Evolutionary conservation across 2,329 filamentous ascomycete genomes (phyloP), one percentile per base, ranked within the genome.

Genomic region (Nectriaceae sp.): DNA sequence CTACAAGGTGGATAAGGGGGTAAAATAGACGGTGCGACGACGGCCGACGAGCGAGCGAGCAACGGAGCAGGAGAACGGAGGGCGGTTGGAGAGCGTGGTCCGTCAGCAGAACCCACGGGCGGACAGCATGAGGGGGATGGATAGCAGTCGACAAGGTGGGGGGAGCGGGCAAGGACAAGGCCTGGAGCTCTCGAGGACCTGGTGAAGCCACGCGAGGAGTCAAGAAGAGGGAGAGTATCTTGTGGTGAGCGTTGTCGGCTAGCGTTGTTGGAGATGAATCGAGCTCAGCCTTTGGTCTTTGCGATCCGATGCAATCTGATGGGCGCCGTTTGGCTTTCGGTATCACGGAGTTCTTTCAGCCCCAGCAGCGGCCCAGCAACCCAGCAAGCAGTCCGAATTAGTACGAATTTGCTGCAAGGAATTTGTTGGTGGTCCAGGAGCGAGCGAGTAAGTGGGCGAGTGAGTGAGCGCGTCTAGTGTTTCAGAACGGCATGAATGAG

Each of bases 71-170:
- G 40, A 22, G 13, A 26, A 22, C 37, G 31, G 45, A 50, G 46
- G 44, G 44, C 42, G 33, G 49, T 40, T 40, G 48, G 49, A 44
- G 43, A 53, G 33, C 33, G 33, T 11, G 16, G 47, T 54, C 40
- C 40, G 49, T 54, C 52, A 54, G 52, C 42, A 35, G 38, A 45
- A 44, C 44, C 50, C 36, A 46, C 50, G 41, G 21, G 31, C 40
- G 33, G 44, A 39, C 29, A 49, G 46, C 40, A 49, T 49, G 42
- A 43, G 46, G 41, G 22, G 40, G 42, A 35, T 21, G 18, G 40
- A n/a, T n/a, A n/a, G n/a, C 20, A 42, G 42, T 29, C 18, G 16
- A 41, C 40, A 22, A 5, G 21, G n/a, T 8, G 18, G 21, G 11
- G n/a, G 37, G 11, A 21, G 37, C 42, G 31, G 16, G 24, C 22